These are phyloP conservation scores for Epichloe hybrida DNA, from an alignment of 2,329 filamentous ascomycete species.

Conservation along the genomic window DNA sequence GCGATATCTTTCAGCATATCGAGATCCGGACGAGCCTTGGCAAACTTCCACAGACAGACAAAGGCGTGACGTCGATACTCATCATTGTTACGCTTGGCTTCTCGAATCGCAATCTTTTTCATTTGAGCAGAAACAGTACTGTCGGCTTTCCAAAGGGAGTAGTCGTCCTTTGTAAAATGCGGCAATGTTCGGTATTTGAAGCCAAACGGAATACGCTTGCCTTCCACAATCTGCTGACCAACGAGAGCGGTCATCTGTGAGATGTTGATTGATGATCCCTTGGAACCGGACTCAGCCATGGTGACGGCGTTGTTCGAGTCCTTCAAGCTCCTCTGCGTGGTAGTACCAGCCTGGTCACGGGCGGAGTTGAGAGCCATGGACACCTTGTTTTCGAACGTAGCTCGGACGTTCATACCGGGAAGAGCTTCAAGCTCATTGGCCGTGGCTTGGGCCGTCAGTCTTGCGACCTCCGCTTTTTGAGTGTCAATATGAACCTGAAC, in stretches of 20 bases:
- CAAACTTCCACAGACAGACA: conserved; percentile 56
- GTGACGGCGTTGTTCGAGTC: conserved; percentile 92
- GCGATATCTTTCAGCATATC: conserved; percentile 57
- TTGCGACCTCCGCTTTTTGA: conserved; percentile 69
- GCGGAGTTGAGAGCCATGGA: conserved; percentile 88
- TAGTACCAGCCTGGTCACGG: conserved; percentile 90
- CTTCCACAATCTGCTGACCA: conserved; percentile 95
- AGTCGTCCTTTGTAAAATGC: conserved; percentile 98
- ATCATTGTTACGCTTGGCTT: conserved; percentile 87
- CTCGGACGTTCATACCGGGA: conserved; percentile 96
- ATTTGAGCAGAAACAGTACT: conserved; percentile 44
- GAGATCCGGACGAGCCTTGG: conserved; percentile 52
- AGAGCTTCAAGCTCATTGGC: conserved; percentile 80
- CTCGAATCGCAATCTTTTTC: conserved; percentile 69
- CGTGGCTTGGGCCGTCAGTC: conserved; percentile 65
- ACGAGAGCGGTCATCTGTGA: conserved; percentile 98
- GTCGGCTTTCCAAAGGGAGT: conserved; percentile 56
- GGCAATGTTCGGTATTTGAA: conserved; percentile 97
- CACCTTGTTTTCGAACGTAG: conserved; percentile 96
- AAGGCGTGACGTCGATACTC: conserved; percentile 68
- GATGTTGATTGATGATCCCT: conserved; percentile 98
- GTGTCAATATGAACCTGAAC: conserved; percentile 71
- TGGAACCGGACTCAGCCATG: conserved; percentile 94
- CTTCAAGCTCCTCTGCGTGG: conserved; percentile 83
- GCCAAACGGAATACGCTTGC: conserved; percentile 96